phyloP scores from a whole-genome alignment of 2,329 filamentous ascomycete genomes.

The Aspergillus sp. region DNA sequence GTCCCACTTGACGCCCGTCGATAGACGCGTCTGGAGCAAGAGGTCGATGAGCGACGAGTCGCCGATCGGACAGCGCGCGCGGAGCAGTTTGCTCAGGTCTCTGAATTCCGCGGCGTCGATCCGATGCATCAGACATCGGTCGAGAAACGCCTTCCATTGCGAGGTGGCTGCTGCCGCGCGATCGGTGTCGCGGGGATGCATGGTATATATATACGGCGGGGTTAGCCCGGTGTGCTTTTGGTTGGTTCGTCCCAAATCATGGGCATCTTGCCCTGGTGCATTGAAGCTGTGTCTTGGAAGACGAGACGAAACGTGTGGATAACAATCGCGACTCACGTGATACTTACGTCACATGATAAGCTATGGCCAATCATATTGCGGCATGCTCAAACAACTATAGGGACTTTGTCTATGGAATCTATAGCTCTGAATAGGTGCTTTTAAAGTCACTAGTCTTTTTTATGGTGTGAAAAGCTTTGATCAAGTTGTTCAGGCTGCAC shows the following conservation, averaged over 20 bases:
- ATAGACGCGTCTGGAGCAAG: constrained; percentile 39
- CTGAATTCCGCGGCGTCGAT: constrained; percentile 45
- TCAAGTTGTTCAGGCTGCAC: background rate
- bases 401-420: background rate
- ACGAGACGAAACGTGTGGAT: background rate
- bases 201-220: constrained; percentile 8
- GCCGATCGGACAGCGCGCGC: constrained; percentile 35
- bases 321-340: constrained; percentile 1
- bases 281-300: constrained; percentile 3
- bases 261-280: constrained; percentile 18
- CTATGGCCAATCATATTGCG: background rate
- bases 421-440: background rate
- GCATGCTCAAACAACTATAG: background rate
- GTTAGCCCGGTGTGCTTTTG: constrained; percentile 12
- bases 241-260: constrained; percentile 13
- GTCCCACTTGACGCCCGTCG: constrained; percentile 44
- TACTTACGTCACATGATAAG: background rate
- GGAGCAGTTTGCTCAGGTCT: constrained; percentile 40
- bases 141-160: constrained; percentile 45
- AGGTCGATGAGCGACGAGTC: constrained; percentile 40
- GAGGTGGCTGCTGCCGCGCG: constrained; percentile 36
- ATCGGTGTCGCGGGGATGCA: constrained; percentile 11
- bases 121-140: constrained; percentile 41
- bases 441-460: background rate
- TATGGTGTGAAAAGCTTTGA: background rate